A percentile compares a stretch with the other conserved stretches of the same genome.
Conservation (phyloP, 768 basidiomycete species). For the Tulasnella sp. region DNA sequence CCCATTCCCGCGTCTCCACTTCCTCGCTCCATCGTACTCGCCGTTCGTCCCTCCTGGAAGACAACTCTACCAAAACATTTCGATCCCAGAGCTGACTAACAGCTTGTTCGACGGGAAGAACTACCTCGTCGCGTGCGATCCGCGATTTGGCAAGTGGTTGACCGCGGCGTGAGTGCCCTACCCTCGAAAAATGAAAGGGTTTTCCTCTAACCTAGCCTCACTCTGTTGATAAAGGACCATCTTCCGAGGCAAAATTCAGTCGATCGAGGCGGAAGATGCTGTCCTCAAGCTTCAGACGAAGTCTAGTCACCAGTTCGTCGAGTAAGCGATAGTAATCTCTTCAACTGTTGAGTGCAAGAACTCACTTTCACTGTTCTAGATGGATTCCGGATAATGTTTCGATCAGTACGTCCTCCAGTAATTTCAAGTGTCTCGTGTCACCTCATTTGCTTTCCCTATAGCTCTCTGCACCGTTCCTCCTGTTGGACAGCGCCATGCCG, state of each 20-base stretch:
- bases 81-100: slow-evolving; percentile 57
- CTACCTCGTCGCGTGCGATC: slow-evolving; percentile 73
- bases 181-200: not conserved
- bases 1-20: slow-evolving; percentile 95
- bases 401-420: slow-evolving; percentile 30
- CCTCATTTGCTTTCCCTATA: not conserved
- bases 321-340: slow-evolving; percentile 43
- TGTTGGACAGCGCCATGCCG: slow-evolving; percentile 65
- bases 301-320: slow-evolving; percentile 65
- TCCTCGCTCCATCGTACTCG: slow-evolving; percentile 91
- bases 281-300: slow-evolving; percentile 64
- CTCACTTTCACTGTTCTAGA: slow-evolving; percentile 26
- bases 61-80: slow-evolving; percentile 45
- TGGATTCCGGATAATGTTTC: slow-evolving; percentile 92
- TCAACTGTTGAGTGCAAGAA: not conserved
- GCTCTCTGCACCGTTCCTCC: slow-evolving; percentile 71
- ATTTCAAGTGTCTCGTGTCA: not conserved
- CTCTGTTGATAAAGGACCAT: slow-evolving; percentile 37
- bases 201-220: not conserved
- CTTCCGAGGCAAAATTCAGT: slow-evolving; percentile 73
- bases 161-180: slow-evolving; percentile 44
- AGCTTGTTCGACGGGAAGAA: slow-evolving; percentile 64
- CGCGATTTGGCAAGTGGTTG: slow-evolving; percentile 69
- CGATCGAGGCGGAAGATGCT: slow-evolving; percentile 68
- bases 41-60: slow-evolving; percentile 68